phyloP scores from a whole-genome alignment of 257 asterid genomes.

The Ballota nigra region DNA sequence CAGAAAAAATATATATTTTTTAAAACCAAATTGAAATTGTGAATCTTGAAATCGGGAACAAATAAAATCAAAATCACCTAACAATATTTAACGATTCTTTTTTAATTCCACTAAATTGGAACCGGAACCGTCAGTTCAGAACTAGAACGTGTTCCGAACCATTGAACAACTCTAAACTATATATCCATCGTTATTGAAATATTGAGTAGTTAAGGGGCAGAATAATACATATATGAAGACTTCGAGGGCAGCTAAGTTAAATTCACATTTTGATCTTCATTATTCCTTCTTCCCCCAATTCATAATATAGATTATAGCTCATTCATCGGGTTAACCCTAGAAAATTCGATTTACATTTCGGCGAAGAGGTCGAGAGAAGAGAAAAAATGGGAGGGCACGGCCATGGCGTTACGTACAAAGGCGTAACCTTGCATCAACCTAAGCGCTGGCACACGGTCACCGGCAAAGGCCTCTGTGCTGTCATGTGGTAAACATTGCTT shows the following conservation, averaged over 20 bases:
- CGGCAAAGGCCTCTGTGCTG: constrained; percentile 91
- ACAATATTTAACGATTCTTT: too few relatives aligned
- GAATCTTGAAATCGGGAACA: too few relatives aligned
- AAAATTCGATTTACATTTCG: background rate
- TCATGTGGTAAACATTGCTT: constrained; percentile 68
- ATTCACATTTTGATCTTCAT: constrained; percentile 1
- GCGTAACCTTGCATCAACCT: constrained; percentile 71
- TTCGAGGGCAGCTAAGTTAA: constrained; percentile 11
- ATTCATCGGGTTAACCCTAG: constrained; percentile 29
- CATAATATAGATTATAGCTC: background rate
- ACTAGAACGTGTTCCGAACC: too few relatives aligned
- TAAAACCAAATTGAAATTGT: too few relatives aligned
- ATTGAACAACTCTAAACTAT: too few relatives aligned
- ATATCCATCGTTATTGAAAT: too few relatives aligned
- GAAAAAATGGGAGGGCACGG: constrained; percentile 73
- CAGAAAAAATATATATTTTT: too few relatives aligned
- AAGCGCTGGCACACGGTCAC: constrained; percentile 91
- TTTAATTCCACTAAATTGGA: too few relatives aligned
- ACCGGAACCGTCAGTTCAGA: too few relatives aligned
- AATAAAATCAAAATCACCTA: too few relatives aligned
- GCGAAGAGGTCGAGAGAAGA: background rate
- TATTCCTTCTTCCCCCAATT: constrained; percentile 26
- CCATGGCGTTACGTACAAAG: constrained; percentile 74
- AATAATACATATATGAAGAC: constrained; percentile 10
- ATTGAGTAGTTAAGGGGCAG: background rate